Evolutionary conservation across 2,329 filamentous ascomycete genomes (phyloP), one percentile per base, ranked within the genome.

Genomic region (Penicillium sp.): DNA sequence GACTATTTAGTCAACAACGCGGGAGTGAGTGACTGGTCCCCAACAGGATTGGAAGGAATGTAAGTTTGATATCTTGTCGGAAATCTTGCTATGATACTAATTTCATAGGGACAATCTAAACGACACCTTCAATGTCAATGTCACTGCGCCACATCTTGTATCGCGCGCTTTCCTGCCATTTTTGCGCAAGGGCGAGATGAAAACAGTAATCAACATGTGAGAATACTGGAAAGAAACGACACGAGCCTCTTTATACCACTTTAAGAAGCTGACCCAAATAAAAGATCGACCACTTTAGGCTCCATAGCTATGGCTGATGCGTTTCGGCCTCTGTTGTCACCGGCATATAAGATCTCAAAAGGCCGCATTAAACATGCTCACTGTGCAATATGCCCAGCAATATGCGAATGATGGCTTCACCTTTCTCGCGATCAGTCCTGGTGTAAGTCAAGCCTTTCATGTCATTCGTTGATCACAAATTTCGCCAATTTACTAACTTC

Each of bases 341-440:
- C 77, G 3, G 73, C 75, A 2, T 78, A 78, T 69, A 75, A 79
- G 61, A 74, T 82, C 59, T 75, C 77, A 5, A 83, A 83, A 82
- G 60, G 75, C 80, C 0, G 78, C 79, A 1, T 58, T 81, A 48
- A 80, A 81, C 55, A 76, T 77, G 65, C 66, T 83, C 36, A 82
- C 76, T 2, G 71, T 77, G 0, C 78, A 69, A 46, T 68, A 68
- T 51, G 62, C 65, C 13, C 46, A 59, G 10, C 56, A 65, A 13
- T 73, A 73, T 43, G 70, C 60, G 2, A 58, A 72, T 6, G 69
- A 77, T 27, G 78, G 77, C 1, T 81, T 81, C 58, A 77, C 71
- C 0, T 68, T 81, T 49, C 53, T 79, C 10, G 68, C 72, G 0
- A 41, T 81, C 5, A 74, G 67, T 23, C 81, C 80, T 7, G 80